Percentiles rank a stretch among this genome's conserved stretches.
These are phyloP conservation scores for Phytopythium delawarense DNA, from an alignment of 352 stramenopile genomes.

Conservation along the genomic window DNA sequence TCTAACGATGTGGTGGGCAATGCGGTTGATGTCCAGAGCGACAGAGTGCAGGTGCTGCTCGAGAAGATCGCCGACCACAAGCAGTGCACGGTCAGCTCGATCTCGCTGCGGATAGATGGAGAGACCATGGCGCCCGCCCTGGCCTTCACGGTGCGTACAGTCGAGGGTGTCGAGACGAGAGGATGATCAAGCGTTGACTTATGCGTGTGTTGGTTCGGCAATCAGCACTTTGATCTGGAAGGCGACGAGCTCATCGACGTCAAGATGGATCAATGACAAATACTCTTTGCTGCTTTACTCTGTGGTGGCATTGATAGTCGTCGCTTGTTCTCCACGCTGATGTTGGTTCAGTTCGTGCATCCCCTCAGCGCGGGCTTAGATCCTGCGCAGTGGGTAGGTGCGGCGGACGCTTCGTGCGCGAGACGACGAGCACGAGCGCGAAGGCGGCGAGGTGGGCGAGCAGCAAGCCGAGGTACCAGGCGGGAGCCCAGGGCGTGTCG, in stretches of 20 bases:
- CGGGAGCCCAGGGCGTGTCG: slow-evolving; percentile 61
- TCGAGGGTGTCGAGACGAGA: background rate
- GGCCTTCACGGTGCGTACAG: slow-evolving; percentile 40
- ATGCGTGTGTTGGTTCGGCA: background rate
- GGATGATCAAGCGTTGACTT: background rate
- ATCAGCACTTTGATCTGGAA: slow-evolving; percentile 60
- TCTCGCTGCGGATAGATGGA: slow-evolving; percentile 49
- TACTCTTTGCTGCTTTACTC: background rate
- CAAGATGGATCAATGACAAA: slow-evolving; percentile 25
- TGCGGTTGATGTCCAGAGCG: slow-evolving; percentile 18
- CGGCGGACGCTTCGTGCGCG: slow-evolving; percentile 27
- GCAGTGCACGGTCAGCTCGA: slow-evolving; percentile 12
- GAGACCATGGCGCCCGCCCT: slow-evolving; percentile 37
- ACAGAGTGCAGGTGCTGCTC: slow-evolving; percentile 42
- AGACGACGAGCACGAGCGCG: slow-evolving; percentile 36
- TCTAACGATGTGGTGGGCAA: background rate
- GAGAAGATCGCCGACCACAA: slow-evolving; percentile 23
- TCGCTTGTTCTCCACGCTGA: background rate
- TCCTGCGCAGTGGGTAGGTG: background rate
- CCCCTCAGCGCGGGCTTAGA: slow-evolving; percentile 3
- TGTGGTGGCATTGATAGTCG: no score
- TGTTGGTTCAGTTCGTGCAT: background rate
- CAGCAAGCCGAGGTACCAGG: slow-evolving; percentile 68
- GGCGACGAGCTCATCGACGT: slow-evolving; percentile 65
- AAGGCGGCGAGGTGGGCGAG: slow-evolving; percentile 41